Evolutionary conservation across 257 asterid species (phyloP).

Genomic region (Thymus quinquecostatus): DNA sequence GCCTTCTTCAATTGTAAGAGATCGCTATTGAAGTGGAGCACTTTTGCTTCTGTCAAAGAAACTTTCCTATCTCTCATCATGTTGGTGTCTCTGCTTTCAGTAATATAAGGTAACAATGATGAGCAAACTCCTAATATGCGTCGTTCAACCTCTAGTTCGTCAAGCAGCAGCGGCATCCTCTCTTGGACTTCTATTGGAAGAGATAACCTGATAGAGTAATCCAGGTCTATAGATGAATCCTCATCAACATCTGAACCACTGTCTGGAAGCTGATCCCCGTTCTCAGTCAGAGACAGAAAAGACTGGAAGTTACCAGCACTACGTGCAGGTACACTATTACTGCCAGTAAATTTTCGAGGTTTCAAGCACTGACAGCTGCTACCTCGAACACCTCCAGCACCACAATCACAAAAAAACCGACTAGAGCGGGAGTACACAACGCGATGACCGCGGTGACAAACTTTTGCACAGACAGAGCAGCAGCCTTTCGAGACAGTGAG

Average conservation of each 20-base stretch:
- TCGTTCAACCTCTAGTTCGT: constrained; percentile 76
- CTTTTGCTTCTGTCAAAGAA: constrained; percentile 65
- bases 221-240: constrained; percentile 67
- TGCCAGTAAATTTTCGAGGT: constrained; percentile 86
- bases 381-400: constrained; percentile 99
- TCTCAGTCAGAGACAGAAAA: constrained; percentile 79
- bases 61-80: constrained; percentile 68
- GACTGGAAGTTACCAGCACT: constrained; percentile 69
- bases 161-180: constrained; percentile 68
- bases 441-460: constrained; percentile 99
- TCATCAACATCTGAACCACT: constrained; percentile 94
- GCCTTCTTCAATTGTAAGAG: constrained; percentile 94
- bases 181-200: constrained; percentile 82
- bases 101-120: constrained; percentile 72
- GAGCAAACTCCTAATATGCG: constrained; percentile 75
- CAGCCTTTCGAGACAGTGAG: constrained; percentile 97
- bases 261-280: constrained; percentile 85
- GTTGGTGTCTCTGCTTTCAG: constrained; percentile 66
- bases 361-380: constrained; percentile 96
- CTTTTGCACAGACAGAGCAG: constrained; percentile 98
- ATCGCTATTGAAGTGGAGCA: constrained; percentile 67
- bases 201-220: constrained; percentile 61
- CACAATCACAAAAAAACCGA: constrained; percentile 98
- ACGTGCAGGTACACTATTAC: constrained; percentile 58
- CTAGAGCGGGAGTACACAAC: constrained; percentile 98